Conservation (phyloP, 306 rosid species). For the Cucumis sativus region DNA sequence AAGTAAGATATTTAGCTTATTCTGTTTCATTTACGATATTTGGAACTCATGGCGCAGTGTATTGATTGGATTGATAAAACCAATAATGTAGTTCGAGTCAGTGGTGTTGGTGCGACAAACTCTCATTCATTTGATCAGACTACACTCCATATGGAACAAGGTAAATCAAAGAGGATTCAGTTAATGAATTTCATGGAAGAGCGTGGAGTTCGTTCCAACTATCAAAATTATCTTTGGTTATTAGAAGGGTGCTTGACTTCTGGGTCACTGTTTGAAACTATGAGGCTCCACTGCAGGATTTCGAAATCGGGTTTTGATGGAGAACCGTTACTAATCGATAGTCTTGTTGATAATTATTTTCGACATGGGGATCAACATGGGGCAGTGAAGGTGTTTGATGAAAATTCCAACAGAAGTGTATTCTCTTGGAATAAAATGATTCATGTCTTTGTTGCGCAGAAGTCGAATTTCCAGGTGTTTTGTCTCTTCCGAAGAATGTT, state of each 20-base stretch:
- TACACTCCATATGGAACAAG: slow-evolving; percentile 17
- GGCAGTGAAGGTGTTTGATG: slow-evolving; percentile 46
- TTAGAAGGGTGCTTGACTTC: slow-evolving; percentile 44
- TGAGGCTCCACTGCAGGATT: slow-evolving; percentile 60
- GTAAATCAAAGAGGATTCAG: slow-evolving; percentile 24
- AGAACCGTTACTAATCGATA: slow-evolving; percentile 27
- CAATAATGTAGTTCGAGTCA: slow-evolving; percentile 25
- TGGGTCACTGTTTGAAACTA: slow-evolving; percentile 32
- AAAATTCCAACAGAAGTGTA: slow-evolving; percentile 27
- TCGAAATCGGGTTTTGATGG: slow-evolving; percentile 48
- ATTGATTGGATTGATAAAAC: slow-evolving; percentile 9
- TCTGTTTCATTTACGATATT: neutral
- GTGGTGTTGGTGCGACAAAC: slow-evolving; percentile 20
- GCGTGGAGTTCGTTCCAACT: slow-evolving; percentile 58
- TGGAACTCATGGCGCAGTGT: slow-evolving; percentile 32
- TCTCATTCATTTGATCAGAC: slow-evolving; percentile 21
- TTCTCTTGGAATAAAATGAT: slow-evolving; percentile 59
- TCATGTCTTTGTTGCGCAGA: slow-evolving; percentile 22
- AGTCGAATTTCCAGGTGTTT: slow-evolving; percentile 19
- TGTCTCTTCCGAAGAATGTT: slow-evolving; percentile 39
- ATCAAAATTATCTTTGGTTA: slow-evolving; percentile 60
- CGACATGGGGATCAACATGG: slow-evolving; percentile 29
- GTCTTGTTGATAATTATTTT: slow-evolving; percentile 36
- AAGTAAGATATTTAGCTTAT: neutral
- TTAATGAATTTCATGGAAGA: slow-evolving; percentile 52